Percentiles rank a stretch among this genome's conserved stretches.
Conservation (phyloP, 2,329 filamentous ascomycete genomes). For the Seiridium unicorne region DNA sequence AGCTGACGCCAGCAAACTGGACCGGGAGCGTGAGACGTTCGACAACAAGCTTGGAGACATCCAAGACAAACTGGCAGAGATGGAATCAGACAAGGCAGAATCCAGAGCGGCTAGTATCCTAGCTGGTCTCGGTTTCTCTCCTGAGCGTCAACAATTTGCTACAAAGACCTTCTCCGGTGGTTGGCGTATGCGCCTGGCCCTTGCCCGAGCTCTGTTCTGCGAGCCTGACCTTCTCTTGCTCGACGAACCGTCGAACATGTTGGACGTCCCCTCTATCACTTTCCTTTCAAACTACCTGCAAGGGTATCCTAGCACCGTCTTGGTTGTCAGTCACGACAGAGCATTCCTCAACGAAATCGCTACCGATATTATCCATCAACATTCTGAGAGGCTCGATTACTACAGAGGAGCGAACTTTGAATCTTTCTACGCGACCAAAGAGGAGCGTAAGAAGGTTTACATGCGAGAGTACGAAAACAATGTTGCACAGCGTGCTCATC, state of each 20-base stretch:
- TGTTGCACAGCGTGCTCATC: slow-evolving; percentile 87
- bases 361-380: slow-evolving; percentile 98
- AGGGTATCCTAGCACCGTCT: slow-evolving; percentile 86
- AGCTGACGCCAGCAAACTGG: slow-evolving; percentile 79
- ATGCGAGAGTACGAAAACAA: slow-evolving; percentile 99
- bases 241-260: slow-evolving; percentile 99
- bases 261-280: slow-evolving; percentile 99
- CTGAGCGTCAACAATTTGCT: slow-evolving; percentile 85
- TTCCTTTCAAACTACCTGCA: slow-evolving; percentile 97
- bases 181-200: slow-evolving; percentile 97
- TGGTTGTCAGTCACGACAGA: slow-evolving; percentile 98
- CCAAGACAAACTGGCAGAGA: slow-evolving; percentile 88
- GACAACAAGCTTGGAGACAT: slow-evolving; percentile 91
- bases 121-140: slow-evolving; percentile 93
- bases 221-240: slow-evolving; percentile 94
- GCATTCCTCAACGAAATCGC: slow-evolving; percentile 98
- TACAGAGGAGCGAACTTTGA: slow-evolving; percentile 98
- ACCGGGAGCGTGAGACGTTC: slow-evolving; percentile 83
- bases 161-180: slow-evolving; percentile 99
- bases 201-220: slow-evolving; percentile 94
- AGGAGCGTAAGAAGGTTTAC: slow-evolving; percentile 94
- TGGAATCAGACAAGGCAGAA: slow-evolving; percentile 99
- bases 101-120: slow-evolving; percentile 93
- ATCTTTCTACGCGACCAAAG: slow-evolving; percentile 94
- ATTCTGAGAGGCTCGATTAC: slow-evolving; percentile 96